Base-by-base conservation (phyloP, 805 yeast genomes). In the Komagataella pseudopastoris region DNA sequence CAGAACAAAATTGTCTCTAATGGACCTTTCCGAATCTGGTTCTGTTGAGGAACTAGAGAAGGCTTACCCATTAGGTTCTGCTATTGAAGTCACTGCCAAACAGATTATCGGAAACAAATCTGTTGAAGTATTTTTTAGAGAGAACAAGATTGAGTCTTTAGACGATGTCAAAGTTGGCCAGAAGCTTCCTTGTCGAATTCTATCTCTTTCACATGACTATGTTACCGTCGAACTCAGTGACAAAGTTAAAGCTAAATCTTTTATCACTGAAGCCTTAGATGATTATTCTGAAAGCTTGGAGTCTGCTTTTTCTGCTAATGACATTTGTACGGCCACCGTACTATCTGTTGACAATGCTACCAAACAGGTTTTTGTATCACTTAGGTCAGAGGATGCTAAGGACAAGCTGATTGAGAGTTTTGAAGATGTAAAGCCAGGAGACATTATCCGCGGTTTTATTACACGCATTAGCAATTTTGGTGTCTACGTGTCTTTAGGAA, bases 391-490 rank as follows among this genome's bases (percentile, higher is more conserved):
- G 5, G 64, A 65, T n/a, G 72, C 81, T 10, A 71, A 67, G 51
- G 84, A 83, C 58, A 78, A 72, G 58, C 59, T 66, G 5, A 73
- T 85, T 46, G 60, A 60, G 6, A 62, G 80, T 2, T 61, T 71
- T 45, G 63, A 71, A 4, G 90, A 85, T 56, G 61, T 89, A 53
- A 68, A 71, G 49, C 73, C 77, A 51, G 96, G 95, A 45, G 83
- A 80, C 53, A 73, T 88, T 59, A 81, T 90, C 46, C 77, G 81
- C 56, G 98, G 96, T n/a, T 84, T 83, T 56, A 78, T 91, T 51
- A 84, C 81, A 61, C 80, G 80, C 54, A 75, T 89, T 49, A 77
- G 85, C 12, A 82, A 84, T 57, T 76, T 80, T 52, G 95, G 96
- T 63, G 65, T 91, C 23, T 88, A 84, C 62, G 84, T 91, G 49